Conservation (phyloP, 1,284 basidiomycete species). For the Tilletia setariae region DNA sequence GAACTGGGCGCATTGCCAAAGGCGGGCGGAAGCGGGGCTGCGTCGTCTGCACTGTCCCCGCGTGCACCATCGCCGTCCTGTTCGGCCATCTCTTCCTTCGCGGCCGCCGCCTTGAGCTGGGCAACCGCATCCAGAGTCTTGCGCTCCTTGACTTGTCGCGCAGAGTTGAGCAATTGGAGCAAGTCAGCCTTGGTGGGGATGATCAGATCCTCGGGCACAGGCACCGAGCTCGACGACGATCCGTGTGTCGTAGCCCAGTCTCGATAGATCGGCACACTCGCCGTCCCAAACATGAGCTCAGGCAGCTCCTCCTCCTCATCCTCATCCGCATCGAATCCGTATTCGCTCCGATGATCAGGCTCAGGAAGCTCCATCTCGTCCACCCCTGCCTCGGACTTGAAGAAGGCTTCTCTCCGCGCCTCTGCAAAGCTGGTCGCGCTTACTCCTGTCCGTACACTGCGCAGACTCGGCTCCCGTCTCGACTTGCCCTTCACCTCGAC, state of each 20-base stretch:
- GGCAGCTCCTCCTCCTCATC: conserved; percentile 47
- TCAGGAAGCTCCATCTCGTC: neutral
- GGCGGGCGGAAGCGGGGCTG: no score
- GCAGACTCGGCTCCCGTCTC: conserved; percentile 37
- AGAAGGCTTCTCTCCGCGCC: conserved; percentile 42
- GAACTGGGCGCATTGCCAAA: no score
- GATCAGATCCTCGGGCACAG: neutral
- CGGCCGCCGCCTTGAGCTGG: conserved; percentile 7
- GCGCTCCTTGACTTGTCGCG: conserved; percentile 8
- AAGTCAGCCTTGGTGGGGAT: conserved; percentile 5
- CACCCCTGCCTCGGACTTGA: conserved; percentile 25
- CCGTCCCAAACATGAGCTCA: conserved; percentile 47
- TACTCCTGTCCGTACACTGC: conserved; percentile 35
- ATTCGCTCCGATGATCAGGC: neutral
- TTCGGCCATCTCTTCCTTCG: neutral
- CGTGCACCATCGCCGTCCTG: neutral
- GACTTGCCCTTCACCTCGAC: conserved; percentile 19
- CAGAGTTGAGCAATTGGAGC: neutral
- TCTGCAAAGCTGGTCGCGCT: conserved; percentile 36
- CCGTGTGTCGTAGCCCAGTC: conserved; percentile 1
- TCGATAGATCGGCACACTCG: conserved; percentile 44
- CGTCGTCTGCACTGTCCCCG: neutral
- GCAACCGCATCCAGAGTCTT: conserved; percentile 5
- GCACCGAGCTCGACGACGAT: neutral
- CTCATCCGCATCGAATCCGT: conserved; percentile 21